A percentile compares a stretch with the other conserved stretches of the same genome.
These are phyloP conservation scores for Aureobasidium sp. DNA, from an alignment of 2,329 filamentous ascomycete species.

Conservation along the genomic window DNA sequence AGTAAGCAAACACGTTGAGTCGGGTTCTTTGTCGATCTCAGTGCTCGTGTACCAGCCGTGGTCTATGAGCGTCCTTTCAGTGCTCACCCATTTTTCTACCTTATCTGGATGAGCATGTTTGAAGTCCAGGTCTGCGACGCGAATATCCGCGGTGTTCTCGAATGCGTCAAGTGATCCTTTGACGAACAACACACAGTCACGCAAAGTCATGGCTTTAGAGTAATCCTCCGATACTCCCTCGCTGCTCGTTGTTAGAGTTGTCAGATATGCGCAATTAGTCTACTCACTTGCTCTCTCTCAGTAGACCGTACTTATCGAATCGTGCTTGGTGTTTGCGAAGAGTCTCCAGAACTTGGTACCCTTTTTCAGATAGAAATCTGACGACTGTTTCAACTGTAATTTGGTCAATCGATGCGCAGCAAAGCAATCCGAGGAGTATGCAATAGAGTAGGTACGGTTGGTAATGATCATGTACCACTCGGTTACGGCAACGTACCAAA, in stretches of 20 bases:
- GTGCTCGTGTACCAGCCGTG: conserved; percentile 36
- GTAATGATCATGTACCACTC: background rate
- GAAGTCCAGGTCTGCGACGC: conserved; percentile 42
- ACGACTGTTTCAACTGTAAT: conserved; percentile 17
- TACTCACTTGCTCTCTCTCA: conserved; percentile 17
- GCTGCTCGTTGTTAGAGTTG: conserved; percentile 10
- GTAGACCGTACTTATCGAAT: conserved; percentile 34
- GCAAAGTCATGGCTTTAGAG: conserved; percentile 40
- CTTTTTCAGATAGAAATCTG: conserved; percentile 26
- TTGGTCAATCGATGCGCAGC: background rate
- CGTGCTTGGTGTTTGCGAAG: conserved; percentile 32
- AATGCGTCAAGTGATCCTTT: conserved; percentile 21
- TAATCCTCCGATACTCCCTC: conserved; percentile 24
- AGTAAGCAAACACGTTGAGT: background rate
- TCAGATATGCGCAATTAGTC: background rate
- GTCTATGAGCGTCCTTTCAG: conserved; percentile 34
- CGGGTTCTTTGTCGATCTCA: conserved; percentile 15
- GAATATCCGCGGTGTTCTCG: conserved; percentile 30
- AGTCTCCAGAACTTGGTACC: conserved; percentile 31
- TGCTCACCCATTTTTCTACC: conserved; percentile 34
- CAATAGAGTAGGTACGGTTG: background rate
- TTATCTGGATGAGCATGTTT: conserved; percentile 35
- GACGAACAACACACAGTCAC: conserved; percentile 43
- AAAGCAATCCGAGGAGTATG: background rate
- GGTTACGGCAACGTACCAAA: background rate